Percentiles rank a stretch among this genome's conserved stretches.
Evolutionary conservation across 805 yeast genomes (phyloP).

Genomic region (Kluyveromyces lactis): DNA sequence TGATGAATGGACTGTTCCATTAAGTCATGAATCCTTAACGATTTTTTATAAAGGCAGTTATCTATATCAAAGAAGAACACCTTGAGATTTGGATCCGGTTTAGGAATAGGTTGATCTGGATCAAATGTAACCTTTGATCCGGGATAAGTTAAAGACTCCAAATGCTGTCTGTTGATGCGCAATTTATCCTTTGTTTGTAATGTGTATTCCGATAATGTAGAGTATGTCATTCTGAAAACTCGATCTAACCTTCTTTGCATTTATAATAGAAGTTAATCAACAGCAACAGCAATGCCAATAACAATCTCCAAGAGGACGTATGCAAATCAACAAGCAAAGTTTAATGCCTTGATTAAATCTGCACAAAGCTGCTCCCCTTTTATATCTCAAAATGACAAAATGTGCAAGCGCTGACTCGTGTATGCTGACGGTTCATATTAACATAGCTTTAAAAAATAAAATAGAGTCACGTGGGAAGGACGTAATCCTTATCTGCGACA

Average conservation of each 20-base stretch:
- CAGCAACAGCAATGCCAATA: background rate
- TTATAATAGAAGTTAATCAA: background rate
- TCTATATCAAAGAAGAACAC: conserved; percentile 87
- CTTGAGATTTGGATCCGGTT: conserved; percentile 22
- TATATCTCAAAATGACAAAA: no score
- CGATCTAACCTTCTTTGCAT: background rate
- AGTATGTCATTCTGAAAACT: conserved; percentile 2
- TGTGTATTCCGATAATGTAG: conserved; percentile 8
- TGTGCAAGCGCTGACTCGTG: no score
- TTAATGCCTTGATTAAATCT: no score
- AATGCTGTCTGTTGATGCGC: conserved; percentile 24
- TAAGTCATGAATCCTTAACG: conserved; percentile 69
- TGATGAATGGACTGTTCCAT: conserved; percentile 83
- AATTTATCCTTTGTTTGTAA: conserved; percentile 20
- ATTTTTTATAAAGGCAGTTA: conserved; percentile 76
- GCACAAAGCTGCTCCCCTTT: no score
- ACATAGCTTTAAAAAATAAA: no score
- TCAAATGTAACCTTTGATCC: conserved; percentile 28
- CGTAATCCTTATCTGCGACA: no score
- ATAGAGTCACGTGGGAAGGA: no score
- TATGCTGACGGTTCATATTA: no score
- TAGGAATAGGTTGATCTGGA: conserved; percentile 20
- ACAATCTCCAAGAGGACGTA: background rate
- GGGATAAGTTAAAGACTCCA: conserved; percentile 28
- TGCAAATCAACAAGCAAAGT: no score